phyloP scores from a whole-genome alignment of 768 basidiomycete genomes.

The Suillus alpinus region DNA sequence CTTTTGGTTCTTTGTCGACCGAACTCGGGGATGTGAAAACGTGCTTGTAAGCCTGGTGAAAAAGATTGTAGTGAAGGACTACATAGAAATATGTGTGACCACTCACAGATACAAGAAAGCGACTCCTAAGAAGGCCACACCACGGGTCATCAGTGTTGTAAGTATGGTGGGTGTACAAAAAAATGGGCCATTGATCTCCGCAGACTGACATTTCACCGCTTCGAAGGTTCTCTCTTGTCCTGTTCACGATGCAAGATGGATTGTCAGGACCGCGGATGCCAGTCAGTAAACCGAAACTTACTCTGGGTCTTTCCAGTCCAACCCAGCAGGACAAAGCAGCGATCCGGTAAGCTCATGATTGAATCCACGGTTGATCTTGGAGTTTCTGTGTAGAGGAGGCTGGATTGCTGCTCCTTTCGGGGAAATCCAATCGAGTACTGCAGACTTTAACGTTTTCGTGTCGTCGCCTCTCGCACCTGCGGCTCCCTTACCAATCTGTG shows the following conservation, averaged over 20 bases:
- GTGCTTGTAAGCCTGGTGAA: conserved; percentile 23
- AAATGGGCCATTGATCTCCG: conserved; percentile 26
- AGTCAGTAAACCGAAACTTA: not conserved
- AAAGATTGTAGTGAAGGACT: not conserved
- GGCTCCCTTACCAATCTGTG: not conserved
- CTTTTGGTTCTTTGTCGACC: conserved; percentile 24
- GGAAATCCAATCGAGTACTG: not conserved
- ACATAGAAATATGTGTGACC: no score
- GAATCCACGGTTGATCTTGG: not conserved
- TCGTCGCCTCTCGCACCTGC: not conserved
- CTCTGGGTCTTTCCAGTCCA: conserved; percentile 20
- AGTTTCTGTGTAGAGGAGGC: not conserved
- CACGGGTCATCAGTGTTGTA: conserved; percentile 25
- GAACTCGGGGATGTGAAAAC: conserved; percentile 31
- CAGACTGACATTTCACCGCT: conserved; percentile 14
- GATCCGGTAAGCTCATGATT: not conserved
- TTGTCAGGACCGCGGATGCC: not conserved
- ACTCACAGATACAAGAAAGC: conserved; percentile 19
- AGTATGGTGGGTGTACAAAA: conserved; percentile 16
- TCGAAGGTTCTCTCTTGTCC: not conserved
- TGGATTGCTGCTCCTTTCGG: not conserved
- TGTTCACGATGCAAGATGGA: not conserved
- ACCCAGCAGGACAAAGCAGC: not conserved
- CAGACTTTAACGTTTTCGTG: not conserved
- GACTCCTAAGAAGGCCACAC: conserved; percentile 23